These are phyloP conservation scores for Mortierella sp. DNA, from an alignment of 371 early-diverging fungal species.

Conservation along the genomic window DNA sequence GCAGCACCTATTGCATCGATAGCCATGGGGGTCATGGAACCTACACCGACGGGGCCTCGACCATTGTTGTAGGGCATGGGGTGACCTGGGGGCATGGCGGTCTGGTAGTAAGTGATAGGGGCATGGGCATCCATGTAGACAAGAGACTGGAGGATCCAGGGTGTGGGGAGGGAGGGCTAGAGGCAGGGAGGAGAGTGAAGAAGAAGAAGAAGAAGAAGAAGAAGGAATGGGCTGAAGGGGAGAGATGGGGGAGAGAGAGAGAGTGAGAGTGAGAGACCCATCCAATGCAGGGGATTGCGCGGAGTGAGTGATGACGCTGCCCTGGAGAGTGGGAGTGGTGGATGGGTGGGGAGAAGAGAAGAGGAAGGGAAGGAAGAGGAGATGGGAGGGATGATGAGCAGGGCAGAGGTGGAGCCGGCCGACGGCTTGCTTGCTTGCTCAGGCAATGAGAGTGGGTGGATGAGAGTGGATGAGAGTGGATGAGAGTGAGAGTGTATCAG, in stretches of 20 bases:
- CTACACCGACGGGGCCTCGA: slow-evolving; percentile 19
- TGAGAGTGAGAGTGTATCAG: no score
- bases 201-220: slow-evolving; percentile 3
- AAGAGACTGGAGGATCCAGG: not conserved
- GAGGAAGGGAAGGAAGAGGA: slow-evolving; percentile 7
- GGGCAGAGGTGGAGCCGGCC: no score
- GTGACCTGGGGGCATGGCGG: slow-evolving; percentile 36
- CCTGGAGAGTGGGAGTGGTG: slow-evolving; percentile 10
- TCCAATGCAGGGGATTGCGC: no score
- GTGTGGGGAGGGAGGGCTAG: not conserved
- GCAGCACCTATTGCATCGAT: slow-evolving; percentile 20
- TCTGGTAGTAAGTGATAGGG: slow-evolving; percentile 37
- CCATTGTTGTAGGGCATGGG: slow-evolving; percentile 28
- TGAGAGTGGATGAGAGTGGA: no score
- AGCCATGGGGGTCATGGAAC: slow-evolving; percentile 16
- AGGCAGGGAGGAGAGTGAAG: slow-evolving; percentile 1
- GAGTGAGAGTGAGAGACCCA: no score
- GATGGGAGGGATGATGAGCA: not conserved
- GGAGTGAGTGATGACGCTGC: no score
- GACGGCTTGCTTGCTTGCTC: no score
- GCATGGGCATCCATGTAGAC: slow-evolving; percentile 41
- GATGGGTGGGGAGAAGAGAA: slow-evolving; percentile 6
- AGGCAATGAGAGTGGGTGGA: no score
- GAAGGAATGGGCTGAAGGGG: not conserved
- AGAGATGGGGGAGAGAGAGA: slow-evolving; percentile 1